Evolutionary conservation across 768 basidiomycete genomes (phyloP), one percentile per base, ranked within the genome.

Genomic region (Tricholoma sp.): DNA sequence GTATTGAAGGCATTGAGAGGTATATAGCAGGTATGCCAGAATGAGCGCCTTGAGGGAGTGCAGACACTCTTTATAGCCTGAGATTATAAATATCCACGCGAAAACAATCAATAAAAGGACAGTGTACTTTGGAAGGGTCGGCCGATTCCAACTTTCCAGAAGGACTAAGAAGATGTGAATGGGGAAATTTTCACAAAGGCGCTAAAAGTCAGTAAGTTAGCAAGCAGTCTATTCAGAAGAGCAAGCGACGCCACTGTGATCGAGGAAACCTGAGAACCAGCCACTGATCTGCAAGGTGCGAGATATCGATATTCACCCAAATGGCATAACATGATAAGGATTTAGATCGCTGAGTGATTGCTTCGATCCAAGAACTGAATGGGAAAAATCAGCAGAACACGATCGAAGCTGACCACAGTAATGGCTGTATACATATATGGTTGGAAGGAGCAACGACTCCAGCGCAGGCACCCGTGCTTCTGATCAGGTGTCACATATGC

Each of bases 71-170:
- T 53, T 53, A 53, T 53, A 53, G 41, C 10, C 8, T 31, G n/a
- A 53, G 41, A 44, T 44, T 44, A 53, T 42, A 32, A 44, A 42
- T 33, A 11, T 53, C 41, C 11, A 24, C 39, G 44, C n/a, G 39
- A 53, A 53, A 53, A 44, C 52, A 44, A 53, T 53, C 52, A 53
- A 24, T 17, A 33, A 53, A 42, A 39, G n/a, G 52, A 29, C 28
- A 44, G 15, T 32, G 31, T 53, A 33, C 39, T 32, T 44, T 41
- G 44, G 52, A 53, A 53, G 52, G 52, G 52, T 53, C 31, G 39
- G 15, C 52, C 44, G 52, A 53, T 53, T 44, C 10, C 17, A 15
- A 44, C 29, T 53, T 53, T 53, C 52, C 52, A 53, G 52, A 53
- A 53, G 10, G 52, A 42, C 32, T 6, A 44, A 41, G 20, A 42